A percentile compares a stretch with the other conserved stretches of the same genome.
These are phyloP conservation scores for Volvariella volvacea DNA, from an alignment of 1,284 basidiomycete species.

Conservation along the genomic window DNA sequence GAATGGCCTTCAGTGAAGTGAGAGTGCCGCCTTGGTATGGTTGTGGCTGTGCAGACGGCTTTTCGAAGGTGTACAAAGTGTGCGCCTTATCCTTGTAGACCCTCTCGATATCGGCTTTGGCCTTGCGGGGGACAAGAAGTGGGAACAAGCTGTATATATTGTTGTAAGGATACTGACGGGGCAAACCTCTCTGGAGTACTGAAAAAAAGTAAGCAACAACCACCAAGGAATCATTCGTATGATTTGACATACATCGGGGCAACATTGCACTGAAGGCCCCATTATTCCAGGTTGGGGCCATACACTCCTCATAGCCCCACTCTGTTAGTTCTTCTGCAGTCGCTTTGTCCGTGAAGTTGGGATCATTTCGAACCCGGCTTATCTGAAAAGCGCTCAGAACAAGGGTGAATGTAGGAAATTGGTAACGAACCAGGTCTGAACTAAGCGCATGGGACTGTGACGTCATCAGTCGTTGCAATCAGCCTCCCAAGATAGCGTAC, in stretches of 20 bases:
- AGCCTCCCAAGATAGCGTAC: neutral
- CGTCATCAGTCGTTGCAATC: neutral
- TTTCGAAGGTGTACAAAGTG: constrained; percentile 6
- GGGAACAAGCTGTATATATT: constrained; percentile 18
- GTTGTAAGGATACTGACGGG: constrained; percentile 15
- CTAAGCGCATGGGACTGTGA: constrained; percentile 11
- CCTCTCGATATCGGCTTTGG: constrained; percentile 1
- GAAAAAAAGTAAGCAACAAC: neutral
- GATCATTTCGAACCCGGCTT: constrained; percentile 13
- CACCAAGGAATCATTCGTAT: neutral
- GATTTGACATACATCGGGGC: constrained; percentile 10
- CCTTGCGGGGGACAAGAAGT: constrained; percentile 10
- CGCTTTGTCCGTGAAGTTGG: constrained; percentile 11
- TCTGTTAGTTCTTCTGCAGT: constrained; percentile 12
- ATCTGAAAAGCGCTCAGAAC: constrained; percentile 9
- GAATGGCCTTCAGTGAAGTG: constrained; percentile 16
- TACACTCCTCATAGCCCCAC: constrained; percentile 15
- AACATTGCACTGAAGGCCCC: constrained; percentile 13
- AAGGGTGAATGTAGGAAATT: too few species aligned
- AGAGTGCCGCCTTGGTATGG: constrained; percentile 8
- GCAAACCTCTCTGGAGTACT: constrained; percentile 17
- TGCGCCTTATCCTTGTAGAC: neutral
- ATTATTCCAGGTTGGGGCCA: constrained; percentile 1
- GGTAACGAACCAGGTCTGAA: constrained; percentile 12
- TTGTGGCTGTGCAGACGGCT: constrained; percentile 5